phyloP scores from a whole-genome alignment of 306 rosid genomes.

The Alnus rubra region DNA sequence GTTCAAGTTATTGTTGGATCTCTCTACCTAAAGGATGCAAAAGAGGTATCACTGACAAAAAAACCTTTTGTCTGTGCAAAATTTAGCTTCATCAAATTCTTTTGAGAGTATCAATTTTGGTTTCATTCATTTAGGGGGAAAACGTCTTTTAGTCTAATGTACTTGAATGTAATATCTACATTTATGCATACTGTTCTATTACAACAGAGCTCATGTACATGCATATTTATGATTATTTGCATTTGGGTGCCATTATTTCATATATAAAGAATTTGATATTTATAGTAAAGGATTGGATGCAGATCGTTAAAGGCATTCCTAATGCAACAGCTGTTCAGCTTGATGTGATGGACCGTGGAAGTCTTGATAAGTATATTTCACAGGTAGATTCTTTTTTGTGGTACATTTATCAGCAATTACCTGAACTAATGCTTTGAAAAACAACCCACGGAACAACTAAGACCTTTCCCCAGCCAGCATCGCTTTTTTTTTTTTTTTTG shows the following conservation, averaged over 20 bases:
- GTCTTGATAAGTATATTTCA: conserved; percentile 56
- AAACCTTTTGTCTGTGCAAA: not conserved
- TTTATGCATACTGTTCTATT: not conserved
- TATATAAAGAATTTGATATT: conserved; percentile 24
- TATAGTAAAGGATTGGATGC: conserved; percentile 38
- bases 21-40: conserved; percentile 82
- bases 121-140: not conserved
- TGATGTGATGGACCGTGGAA: conserved; percentile 61
- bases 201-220: not conserved
- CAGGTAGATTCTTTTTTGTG: conserved; percentile 52
- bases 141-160: not conserved
- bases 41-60: conserved; percentile 57
- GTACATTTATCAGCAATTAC: conserved; percentile 15
- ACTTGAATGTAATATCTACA: not conserved
- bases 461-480: no score
- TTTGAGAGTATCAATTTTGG: not conserved
- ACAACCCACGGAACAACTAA: not conserved
- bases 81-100: not conserved
- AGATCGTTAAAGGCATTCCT: conserved; percentile 79
- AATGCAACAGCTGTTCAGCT: conserved; percentile 76
- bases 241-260: not conserved
- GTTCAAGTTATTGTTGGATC: conserved; percentile 90
- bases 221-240: not conserved
- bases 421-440: conserved; percentile 13
- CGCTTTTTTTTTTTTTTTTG: not conserved